Evolutionary conservation across 2,329 filamentous ascomycete genomes (phyloP).

Genomic region (Aspergillus glaucus): DNA sequence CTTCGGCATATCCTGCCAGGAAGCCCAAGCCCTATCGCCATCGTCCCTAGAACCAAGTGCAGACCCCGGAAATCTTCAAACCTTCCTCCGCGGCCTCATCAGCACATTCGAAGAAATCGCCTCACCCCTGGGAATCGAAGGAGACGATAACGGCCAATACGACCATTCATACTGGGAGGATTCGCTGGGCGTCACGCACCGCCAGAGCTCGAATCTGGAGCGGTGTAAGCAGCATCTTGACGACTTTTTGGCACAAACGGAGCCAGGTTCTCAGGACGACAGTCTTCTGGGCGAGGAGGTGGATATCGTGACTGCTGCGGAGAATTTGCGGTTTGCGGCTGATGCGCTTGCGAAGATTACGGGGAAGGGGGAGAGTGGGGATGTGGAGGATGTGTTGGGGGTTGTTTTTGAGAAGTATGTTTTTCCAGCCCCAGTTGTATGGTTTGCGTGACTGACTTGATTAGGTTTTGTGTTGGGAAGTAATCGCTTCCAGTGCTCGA

Average conservation of each 20-base stretch:
- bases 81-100: slow-evolving; percentile 63
- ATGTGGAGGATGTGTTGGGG: slow-evolving; percentile 91
- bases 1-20: slow-evolving; percentile 66
- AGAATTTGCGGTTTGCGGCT: slow-evolving; percentile 76
- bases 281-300: slow-evolving; percentile 33
- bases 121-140: slow-evolving; percentile 29
- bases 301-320: slow-evolving; percentile 85
- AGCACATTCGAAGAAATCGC: slow-evolving; percentile 53
- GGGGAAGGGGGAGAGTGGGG: slow-evolving; percentile 73
- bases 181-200: slow-evolving; percentile 81
- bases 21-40: slow-evolving; percentile 37
- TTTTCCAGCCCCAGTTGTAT: slow-evolving; percentile 3
- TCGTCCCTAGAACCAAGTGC: slow-evolving; percentile 1
- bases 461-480: slow-evolving; percentile 48
- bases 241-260: slow-evolving; percentile 61
- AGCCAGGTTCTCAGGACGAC: neutral
- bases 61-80: slow-evolving; percentile 61
- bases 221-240: slow-evolving; percentile 66
- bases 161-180: slow-evolving; percentile 69
- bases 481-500: slow-evolving; percentile 3
- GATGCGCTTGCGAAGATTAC: slow-evolving; percentile 79
- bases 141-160: slow-evolving; percentile 31
- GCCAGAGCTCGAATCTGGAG: slow-evolving; percentile 74
- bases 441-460: slow-evolving; percentile 6
- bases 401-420: slow-evolving; percentile 95